These are phyloP conservation scores for Cruciata laevipes DNA, from an alignment of 257 asterid species.

Conservation along the genomic window DNA sequence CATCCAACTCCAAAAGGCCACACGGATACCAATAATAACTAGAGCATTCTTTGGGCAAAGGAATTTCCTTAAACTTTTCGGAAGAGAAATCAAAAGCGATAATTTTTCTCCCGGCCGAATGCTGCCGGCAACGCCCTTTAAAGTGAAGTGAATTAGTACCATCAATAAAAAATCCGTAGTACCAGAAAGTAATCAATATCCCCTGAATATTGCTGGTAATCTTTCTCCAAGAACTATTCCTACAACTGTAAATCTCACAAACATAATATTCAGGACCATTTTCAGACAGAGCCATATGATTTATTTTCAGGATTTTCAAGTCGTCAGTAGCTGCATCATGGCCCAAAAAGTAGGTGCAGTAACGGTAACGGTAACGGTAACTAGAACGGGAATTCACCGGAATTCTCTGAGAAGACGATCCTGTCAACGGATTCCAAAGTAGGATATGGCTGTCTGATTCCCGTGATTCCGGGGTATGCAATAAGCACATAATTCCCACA, in stretches of 20 bases:
- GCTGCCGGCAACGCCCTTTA: too few relatives aligned
- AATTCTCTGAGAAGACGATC: not conserved
- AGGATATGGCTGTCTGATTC: not conserved
- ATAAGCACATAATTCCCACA: not conserved
- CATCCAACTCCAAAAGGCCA: not conserved
- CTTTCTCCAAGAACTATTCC: not conserved
- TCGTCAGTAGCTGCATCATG: not conserved
- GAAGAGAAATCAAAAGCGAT: not conserved
- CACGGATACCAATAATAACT: not conserved
- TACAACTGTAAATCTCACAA: too few relatives aligned
- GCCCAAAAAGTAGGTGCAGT: not conserved
- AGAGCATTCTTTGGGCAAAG: not conserved
- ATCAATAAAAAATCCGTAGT: too few relatives aligned
- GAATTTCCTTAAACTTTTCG: not conserved
- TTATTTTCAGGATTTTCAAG: not conserved
- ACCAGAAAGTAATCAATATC: too few relatives aligned
- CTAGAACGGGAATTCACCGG: too few relatives aligned
- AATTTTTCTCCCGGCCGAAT: too few relatives aligned
- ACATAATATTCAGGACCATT: too few relatives aligned
- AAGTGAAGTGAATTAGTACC: not conserved
- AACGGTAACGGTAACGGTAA: too few relatives aligned
- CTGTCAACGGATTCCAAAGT: not conserved
- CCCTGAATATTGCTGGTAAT: too few relatives aligned
- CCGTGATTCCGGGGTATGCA: not conserved
- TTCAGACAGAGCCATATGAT: too few relatives aligned